These are phyloP conservation scores for Mycena capillaripes DNA, from an alignment of 768 basidiomycete species.

Conservation along the genomic window DNA sequence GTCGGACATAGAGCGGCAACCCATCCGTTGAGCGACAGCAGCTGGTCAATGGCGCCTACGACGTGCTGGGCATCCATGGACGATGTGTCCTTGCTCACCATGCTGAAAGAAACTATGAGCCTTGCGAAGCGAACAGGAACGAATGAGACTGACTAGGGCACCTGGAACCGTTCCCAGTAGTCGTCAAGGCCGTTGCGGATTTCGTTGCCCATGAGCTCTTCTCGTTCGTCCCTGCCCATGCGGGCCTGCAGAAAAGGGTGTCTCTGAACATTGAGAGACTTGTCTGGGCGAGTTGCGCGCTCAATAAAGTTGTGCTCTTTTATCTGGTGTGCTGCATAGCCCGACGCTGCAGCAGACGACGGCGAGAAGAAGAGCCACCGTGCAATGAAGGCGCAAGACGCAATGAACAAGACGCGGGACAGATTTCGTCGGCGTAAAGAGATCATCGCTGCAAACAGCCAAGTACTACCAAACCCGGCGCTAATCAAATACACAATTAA, in stretches of 20 bases:
- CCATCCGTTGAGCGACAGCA: conserved; percentile 98
- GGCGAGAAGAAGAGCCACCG: conserved; percentile 54
- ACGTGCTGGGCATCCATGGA: conserved; percentile 94
- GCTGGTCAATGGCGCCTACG: conserved; percentile 89
- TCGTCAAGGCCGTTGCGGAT: conserved; percentile 85
- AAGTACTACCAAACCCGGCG: neutral
- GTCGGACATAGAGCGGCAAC: conserved; percentile 96
- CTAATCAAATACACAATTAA: conserved; percentile 14
- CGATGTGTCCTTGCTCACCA: conserved; percentile 84
- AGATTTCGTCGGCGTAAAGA: conserved; percentile 65
- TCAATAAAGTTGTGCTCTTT: conserved; percentile 67
- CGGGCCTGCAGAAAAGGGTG: conserved; percentile 91
- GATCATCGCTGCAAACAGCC: conserved; percentile 37
- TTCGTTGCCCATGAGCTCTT: conserved; percentile 83
- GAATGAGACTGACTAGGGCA: conserved; percentile 80
- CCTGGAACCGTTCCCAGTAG: conserved; percentile 94
- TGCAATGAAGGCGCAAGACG: conserved; percentile 51
- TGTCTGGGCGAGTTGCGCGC: conserved; percentile 73
- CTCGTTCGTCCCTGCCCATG: conserved; percentile 87
- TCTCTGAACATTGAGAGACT: conserved; percentile 88
- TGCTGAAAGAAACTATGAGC: conserved; percentile 58
- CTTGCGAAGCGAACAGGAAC: conserved; percentile 1
- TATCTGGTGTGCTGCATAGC: conserved; percentile 54
- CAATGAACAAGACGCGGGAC: conserved; percentile 56
- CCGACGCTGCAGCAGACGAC: conserved; percentile 40